phyloP scores from a whole-genome alignment of 108 stramenopile genomes.

The Bacterosira constricta region DNA sequence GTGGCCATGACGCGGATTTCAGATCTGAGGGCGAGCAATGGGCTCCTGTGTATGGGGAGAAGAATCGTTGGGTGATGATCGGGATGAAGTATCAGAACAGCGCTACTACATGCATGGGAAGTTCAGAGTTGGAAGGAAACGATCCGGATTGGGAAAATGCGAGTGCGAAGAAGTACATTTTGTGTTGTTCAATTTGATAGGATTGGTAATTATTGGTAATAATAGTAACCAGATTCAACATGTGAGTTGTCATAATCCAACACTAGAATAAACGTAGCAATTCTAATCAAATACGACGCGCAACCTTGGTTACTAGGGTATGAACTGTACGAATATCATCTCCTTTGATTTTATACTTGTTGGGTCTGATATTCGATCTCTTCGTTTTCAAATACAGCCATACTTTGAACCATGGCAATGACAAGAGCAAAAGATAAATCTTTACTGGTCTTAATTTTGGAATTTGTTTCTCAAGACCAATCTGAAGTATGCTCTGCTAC shows the following conservation, averaged over 20 bases:
- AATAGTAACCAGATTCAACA: not conserved
- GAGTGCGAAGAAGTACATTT: constrained; percentile 25
- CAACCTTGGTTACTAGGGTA: no score
- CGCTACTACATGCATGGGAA: constrained; percentile 41
- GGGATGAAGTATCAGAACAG: constrained; percentile 35
- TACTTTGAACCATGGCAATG: no score
- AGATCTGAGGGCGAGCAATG: not conserved
- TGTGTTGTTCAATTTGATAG: constrained; percentile 11
- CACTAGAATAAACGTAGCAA: not conserved
- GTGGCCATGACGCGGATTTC: not conserved
- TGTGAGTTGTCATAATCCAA: not conserved
- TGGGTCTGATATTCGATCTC: no score
- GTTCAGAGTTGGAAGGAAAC: constrained; percentile 10
- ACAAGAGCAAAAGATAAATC: no score
- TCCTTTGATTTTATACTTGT: no score
- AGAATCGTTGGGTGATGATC: constrained; percentile 35
- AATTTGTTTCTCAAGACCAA: no score
- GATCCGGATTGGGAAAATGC: constrained; percentile 26
- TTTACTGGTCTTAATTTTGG: no score
- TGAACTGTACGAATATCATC: not conserved
- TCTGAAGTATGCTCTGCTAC: no score
- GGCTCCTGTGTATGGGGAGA: not conserved
- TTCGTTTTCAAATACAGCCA: no score
- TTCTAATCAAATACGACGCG: no score
- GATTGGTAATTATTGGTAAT: not conserved